A percentile compares a stretch with the other conserved stretches of the same genome.
These are phyloP conservation scores for Teratosphaeria epicoccoides DNA, from an alignment of 2,329 filamentous ascomycete genomes.

Conservation along the genomic window DNA sequence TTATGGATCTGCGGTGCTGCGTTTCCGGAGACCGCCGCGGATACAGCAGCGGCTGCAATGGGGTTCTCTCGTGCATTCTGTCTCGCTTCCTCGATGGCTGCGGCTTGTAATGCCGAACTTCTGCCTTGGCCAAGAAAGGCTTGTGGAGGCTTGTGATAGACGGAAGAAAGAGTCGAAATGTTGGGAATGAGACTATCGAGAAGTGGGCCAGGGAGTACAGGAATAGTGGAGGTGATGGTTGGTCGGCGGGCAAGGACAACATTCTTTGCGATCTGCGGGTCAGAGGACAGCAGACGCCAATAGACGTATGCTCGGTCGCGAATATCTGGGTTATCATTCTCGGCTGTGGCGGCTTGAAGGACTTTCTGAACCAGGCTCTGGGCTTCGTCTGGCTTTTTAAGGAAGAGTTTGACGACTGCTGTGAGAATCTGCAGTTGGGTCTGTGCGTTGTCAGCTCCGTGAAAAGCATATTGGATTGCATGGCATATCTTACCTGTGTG, in stretches of 20 bases:
- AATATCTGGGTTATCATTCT: slow-evolving; percentile 96
- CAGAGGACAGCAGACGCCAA: slow-evolving; percentile 89
- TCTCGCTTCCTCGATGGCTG: slow-evolving; percentile 90
- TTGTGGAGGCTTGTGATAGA: slow-evolving; percentile 96
- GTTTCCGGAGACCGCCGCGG: slow-evolving; percentile 47
- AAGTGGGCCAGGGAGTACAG: slow-evolving; percentile 69
- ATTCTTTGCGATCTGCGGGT: slow-evolving; percentile 80
- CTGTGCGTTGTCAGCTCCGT: slow-evolving; percentile 39
- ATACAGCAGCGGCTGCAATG: slow-evolving; percentile 72
- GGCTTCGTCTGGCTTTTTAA: slow-evolving; percentile 89
- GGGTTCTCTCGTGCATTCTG: slow-evolving; percentile 90
- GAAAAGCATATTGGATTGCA: neutral
- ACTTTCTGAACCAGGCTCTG: slow-evolving; percentile 91
- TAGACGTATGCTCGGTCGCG: slow-evolving; percentile 96
- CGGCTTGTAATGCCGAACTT: slow-evolving; percentile 86
- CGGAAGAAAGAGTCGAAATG: slow-evolving; percentile 87
- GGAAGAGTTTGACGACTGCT: slow-evolving; percentile 90
- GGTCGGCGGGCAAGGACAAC: slow-evolving; percentile 92
- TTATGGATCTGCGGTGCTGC: slow-evolving; percentile 42
- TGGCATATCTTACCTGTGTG: slow-evolving; percentile 55
- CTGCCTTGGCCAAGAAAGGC: slow-evolving; percentile 95
- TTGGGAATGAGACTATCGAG: slow-evolving; percentile 85
- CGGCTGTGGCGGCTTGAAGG: slow-evolving; percentile 79
- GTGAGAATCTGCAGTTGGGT: slow-evolving; percentile 98
- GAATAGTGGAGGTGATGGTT: slow-evolving; percentile 87